phyloP scores from a whole-genome alignment of 1,284 basidiomycete genomes.

The Ustilago nuda region DNA sequence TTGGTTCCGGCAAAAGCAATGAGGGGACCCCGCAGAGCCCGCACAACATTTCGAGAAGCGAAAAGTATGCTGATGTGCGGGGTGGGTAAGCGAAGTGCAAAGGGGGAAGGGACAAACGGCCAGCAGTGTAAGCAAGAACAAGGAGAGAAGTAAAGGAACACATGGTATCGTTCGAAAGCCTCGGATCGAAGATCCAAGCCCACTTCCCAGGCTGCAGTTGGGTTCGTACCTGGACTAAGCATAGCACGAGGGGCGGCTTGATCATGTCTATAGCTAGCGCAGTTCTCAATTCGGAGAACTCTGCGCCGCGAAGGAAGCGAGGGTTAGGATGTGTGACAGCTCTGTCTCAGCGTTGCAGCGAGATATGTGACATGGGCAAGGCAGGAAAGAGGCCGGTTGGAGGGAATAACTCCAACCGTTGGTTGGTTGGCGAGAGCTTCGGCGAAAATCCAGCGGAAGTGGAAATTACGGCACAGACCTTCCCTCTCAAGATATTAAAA shows the following conservation, averaged over 20 bases:
- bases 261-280: too few species aligned
- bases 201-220: neutral
- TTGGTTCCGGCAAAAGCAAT: too few species aligned
- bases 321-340: neutral
- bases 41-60: too few species aligned
- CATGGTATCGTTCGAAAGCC: neutral
- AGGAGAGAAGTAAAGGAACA: neutral
- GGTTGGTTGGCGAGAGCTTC: constrained; percentile 1
- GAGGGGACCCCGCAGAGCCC: too few species aligned
- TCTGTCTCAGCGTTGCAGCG: neutral
- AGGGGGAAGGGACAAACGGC: too few species aligned
- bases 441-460: constrained; percentile 2
- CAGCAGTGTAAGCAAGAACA: too few species aligned
- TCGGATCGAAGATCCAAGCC: neutral
- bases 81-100: too few species aligned
- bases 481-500: neutral
- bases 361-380: neutral
- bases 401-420: constrained; percentile 14
- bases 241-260: neutral
- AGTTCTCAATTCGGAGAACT: neutral
- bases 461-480: neutral
- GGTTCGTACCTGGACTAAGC: neutral
- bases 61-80: too few species aligned
- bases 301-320: neutral
- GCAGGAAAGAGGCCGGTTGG: constrained; percentile 1